Evolutionary conservation across 2,329 filamentous ascomycete genomes (phyloP), one percentile per base, ranked within the genome.

Genomic region (Huntiella omanensis): DNA sequence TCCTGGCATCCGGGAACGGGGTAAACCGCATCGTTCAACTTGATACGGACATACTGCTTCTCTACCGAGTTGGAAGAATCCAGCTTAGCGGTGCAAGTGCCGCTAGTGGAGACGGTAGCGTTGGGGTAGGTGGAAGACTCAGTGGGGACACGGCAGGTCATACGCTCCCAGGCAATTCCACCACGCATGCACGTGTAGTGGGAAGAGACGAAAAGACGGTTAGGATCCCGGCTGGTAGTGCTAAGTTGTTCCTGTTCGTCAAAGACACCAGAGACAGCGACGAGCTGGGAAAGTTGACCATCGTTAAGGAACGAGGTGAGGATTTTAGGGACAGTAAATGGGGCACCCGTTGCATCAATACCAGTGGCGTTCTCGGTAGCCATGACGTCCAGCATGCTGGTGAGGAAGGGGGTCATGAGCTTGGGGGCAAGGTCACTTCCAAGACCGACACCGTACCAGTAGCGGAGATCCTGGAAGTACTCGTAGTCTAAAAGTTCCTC

Each of bases 391-490:
- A 76, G 59, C 4, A 80, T 57, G 2, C 65, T 61, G 15, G 71
- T 64, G 2, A 81, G 60, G 49, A 74, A 71, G 0, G 76, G 75
- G 8, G 74, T 64, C 73, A 80, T 74, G 62, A 76, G 69, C 48
- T 67, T 70, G 33, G 65, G 62, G 5, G 71, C 64, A 15, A 75
- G 61, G 33, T 66, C 60, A 2, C 67, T 65, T 1, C 71, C 75
- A 0, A 73, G 71, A 0, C 77, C 76, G 1, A 68, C 64, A 8
- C 74, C 74, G 54, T 81, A 80, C 60, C 73, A 80, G 58, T 83
- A 83, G 28, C 75, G 69, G 35, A 83, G 59, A 54, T 82, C 77
- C 52, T 82, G 75, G 1, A 68, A 65, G 56, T 82, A 83, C 54
- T 81, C 75, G 52, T 81, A 82, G 52, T 70, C 60, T 28, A 68